phyloP scores from a whole-genome alignment of 2,329 filamentous ascomycete genomes.

The Penicillium sclerotiorum region DNA sequence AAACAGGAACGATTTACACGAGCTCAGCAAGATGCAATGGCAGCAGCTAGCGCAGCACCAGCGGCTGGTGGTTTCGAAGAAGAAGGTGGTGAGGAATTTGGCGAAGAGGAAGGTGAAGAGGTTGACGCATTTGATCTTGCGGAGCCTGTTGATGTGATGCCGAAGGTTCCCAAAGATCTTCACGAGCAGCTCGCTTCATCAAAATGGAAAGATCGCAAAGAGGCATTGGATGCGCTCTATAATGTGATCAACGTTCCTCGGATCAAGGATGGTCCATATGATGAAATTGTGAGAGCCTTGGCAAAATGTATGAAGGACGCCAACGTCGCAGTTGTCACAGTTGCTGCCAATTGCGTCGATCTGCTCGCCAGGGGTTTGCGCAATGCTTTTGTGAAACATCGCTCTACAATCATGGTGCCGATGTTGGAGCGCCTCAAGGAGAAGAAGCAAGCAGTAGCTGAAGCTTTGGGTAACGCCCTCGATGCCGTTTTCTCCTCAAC shows the following conservation, averaged over 20 bases:
- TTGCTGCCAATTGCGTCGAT: slow-evolving; percentile 91
- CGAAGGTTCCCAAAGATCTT: slow-evolving; percentile 80
- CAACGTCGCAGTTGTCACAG: slow-evolving; percentile 90
- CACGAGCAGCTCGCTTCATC: slow-evolving; percentile 81
- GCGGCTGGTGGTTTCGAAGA: slow-evolving; percentile 52
- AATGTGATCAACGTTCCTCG: slow-evolving; percentile 77
- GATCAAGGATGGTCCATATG: slow-evolving; percentile 88
- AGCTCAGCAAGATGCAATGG: slow-evolving; percentile 83
- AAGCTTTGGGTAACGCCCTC: slow-evolving; percentile 82
- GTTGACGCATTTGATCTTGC: slow-evolving; percentile 80
- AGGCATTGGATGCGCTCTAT: slow-evolving; percentile 81
- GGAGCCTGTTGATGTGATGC: slow-evolving; percentile 82
- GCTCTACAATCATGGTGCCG: slow-evolving; percentile 76
- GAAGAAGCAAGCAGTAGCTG: slow-evolving; percentile 87
- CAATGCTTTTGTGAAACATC: slow-evolving; percentile 76
- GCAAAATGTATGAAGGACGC: slow-evolving; percentile 99
- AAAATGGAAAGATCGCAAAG: slow-evolving; percentile 99
- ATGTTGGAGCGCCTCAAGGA: slow-evolving; percentile 97
- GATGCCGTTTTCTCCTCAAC: slow-evolving; percentile 71
- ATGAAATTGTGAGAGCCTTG: slow-evolving; percentile 78
- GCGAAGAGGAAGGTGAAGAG: slow-evolving; percentile 66
- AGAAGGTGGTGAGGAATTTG: slow-evolving; percentile 61
- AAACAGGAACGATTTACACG: slow-evolving; percentile 89
- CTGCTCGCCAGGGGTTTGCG: slow-evolving; percentile 83
- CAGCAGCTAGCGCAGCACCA: slow-evolving; percentile 64